Evolutionary conservation across 1,284 basidiomycete species (phyloP), one percentile per base, ranked within the genome.

Genomic region (Pseudozyma tsukubaensis): DNA sequence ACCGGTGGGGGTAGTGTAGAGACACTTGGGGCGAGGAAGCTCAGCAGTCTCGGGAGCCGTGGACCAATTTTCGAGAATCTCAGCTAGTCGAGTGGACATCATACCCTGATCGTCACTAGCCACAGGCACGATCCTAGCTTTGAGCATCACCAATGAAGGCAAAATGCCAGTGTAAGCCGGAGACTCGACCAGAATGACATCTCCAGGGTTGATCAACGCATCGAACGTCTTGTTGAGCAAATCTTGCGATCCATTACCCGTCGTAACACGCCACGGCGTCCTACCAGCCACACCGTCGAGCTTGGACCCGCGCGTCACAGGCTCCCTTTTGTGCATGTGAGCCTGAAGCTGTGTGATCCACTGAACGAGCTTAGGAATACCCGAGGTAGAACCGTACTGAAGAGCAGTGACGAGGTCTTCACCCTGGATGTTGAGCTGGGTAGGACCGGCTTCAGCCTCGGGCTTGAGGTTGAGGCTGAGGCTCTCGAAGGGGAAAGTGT

Each of bases 231-330:
- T 59, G 86, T 88, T 91, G 59, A 97, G 89, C 64, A 95, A 83
- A 86, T 97, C 94, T 85, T 96, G 94, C 40, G 91, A 92, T 7
- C 94, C 95, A 47, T 88, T 88, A 0, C 94, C 94, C 14, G 96
- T 86, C 49, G 89, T 91, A 4, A 96, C 84, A 45, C 88, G 86
- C 93, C 93, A 97, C 12, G 71, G 48, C 14, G 63, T 60, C 14
- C 69, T 37, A 19, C 72, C 77, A 6, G 70, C 68, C 7, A 70
- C 63, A 34, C 66, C 70, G 48, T 64, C 57, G 51, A 77, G 76
- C 47, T 79, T 73, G 29, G 72, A 77, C 0, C 56, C 64, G 14
- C 64, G 60, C 11, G 66, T 65, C 49, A 65, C 71, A 45, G 61
- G 88, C 75, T 94, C 92, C 49, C 88, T 88, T 4, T 83, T 80